phyloP scores from a whole-genome alignment of 2,329 filamentous ascomycete species.

The Diaporthe ampelina region DNA sequence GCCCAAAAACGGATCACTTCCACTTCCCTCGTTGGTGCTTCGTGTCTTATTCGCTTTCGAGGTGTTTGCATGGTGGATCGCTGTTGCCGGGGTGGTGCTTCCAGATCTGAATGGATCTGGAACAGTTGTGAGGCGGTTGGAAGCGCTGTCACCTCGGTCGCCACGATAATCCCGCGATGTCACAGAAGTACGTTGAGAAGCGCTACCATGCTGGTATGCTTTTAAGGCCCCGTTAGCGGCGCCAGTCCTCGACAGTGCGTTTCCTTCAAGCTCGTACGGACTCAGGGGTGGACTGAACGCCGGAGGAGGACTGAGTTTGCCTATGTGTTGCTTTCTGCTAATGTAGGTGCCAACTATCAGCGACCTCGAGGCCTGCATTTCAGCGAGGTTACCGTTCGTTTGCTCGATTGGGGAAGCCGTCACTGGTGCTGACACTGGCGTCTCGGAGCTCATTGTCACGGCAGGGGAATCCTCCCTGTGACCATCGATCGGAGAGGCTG shows the following conservation, averaged over 20 bases:
- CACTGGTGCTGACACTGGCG: neutral
- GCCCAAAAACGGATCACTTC: neutral
- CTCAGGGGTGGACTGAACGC: no score
- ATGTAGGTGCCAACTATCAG: neutral
- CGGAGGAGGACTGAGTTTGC: neutral
- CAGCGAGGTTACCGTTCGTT: neutral
- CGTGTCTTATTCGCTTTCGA: neutral
- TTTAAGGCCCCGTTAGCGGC: neutral
- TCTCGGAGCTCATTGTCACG: neutral
- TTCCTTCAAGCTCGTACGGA: neutral
- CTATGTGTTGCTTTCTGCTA: neutral
- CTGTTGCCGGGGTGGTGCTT: neutral
- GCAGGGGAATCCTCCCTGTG: neutral
- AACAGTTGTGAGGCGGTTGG: neutral
- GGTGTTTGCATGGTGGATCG: neutral
- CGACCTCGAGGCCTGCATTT: neutral
- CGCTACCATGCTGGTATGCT: neutral
- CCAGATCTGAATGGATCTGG: neutral
- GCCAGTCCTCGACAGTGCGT: neutral
- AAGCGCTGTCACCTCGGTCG: no score
- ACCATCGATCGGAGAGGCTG: neutral
- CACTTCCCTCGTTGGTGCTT: neutral
- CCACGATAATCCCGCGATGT: neutral
- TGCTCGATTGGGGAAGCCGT: no score
- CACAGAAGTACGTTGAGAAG: neutral